Evolutionary conservation across 352 stramenopile species (phyloP), one percentile per base, ranked within the genome.

Genomic region (Saprolegnia parasitica): DNA sequence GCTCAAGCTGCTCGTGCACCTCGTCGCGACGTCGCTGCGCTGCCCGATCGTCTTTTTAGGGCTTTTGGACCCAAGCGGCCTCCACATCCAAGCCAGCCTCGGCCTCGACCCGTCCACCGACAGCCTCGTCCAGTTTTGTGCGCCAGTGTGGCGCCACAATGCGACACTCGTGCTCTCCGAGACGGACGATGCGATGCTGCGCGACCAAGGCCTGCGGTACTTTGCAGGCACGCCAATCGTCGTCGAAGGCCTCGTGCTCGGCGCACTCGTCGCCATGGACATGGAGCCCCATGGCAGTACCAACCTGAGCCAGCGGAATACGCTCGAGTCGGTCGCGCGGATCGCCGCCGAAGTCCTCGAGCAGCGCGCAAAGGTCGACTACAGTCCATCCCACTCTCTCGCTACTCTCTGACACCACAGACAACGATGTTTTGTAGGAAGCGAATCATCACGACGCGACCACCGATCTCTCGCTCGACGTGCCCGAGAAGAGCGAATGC

Each of bases 281-380:
- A 79, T 68, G 10, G 57, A 72, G 21, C 74, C 85, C 2, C 85
- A 89, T 54, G 68, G 63, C 10, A 63, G 72, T 23, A 91, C 82
- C 1, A 83, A 79, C 0, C 58, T 79, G 1, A 71, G 78, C 11
- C 90, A 89, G 81, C 78, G 73, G 37, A 89, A 80, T 46, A 93
- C 81, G 6, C 78, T 93, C 20, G 85, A 91, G 56, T 81, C 83
- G 0, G 78, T 93, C 40, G 83, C 83, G 6, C 90, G 87, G 24
- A 93, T 93, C 39, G 85, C 88, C n/a, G 90, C 83, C 0, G 83
- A 93, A 52, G 85, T 93, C 18, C 75, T 93, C 18, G 85, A 93
- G 66, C 81, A 93, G 71, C 81, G 85, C 24, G 61, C 89, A 20
- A 73, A 84, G 15, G 68, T 52, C 2, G 62, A 5, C 29, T 35